Percentiles rank a stretch among this genome's conserved stretches.
Conservation (phyloP, 2,329 filamentous ascomycete species). For the Amesomyces nigricolor region DNA sequence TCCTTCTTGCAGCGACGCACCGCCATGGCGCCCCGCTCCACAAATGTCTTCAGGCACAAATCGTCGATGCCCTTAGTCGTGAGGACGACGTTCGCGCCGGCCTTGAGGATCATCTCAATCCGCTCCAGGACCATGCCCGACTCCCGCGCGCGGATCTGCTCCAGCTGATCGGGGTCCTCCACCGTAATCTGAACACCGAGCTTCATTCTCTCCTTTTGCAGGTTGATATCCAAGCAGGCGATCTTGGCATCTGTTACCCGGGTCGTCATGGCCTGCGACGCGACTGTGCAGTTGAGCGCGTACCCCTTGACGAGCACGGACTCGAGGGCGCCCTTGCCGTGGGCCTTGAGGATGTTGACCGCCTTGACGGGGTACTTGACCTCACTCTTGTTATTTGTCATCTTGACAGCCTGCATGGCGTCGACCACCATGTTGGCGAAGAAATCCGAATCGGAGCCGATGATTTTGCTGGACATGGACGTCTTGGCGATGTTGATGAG, state of each 20-base stretch:
- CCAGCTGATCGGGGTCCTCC: constrained; percentile 92
- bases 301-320: constrained; percentile 93
- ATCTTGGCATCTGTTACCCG: constrained; percentile 92
- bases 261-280: constrained; percentile 96
- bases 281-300: constrained; percentile 96
- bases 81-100: constrained; percentile 90
- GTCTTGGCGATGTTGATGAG: constrained; percentile 95
- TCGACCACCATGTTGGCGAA: constrained; percentile 97
- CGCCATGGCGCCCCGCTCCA: constrained; percentile 93
- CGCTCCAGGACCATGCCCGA: constrained; percentile 88
- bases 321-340: constrained; percentile 86
- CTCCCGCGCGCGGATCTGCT: constrained; percentile 93
- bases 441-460: constrained; percentile 91
- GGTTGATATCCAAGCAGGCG: constrained; percentile 92
- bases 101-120: constrained; percentile 95
- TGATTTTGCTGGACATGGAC: constrained; percentile 99
- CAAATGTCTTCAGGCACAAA: constrained; percentile 85
- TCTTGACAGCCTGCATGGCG: constrained; percentile 91
- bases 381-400: constrained; percentile 83
- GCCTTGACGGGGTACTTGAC: constrained; percentile 98
- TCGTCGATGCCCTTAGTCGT: constrained; percentile 99
- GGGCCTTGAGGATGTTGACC: constrained; percentile 96
- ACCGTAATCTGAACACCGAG: constrained; percentile 97
- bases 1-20: constrained; percentile 98
- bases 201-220: constrained; percentile 99